Percentiles rank a stretch among this genome's conserved stretches.
These are phyloP conservation scores for Gyrodon lividus DNA, from an alignment of 768 basidiomycete species.

Conservation along the genomic window DNA sequence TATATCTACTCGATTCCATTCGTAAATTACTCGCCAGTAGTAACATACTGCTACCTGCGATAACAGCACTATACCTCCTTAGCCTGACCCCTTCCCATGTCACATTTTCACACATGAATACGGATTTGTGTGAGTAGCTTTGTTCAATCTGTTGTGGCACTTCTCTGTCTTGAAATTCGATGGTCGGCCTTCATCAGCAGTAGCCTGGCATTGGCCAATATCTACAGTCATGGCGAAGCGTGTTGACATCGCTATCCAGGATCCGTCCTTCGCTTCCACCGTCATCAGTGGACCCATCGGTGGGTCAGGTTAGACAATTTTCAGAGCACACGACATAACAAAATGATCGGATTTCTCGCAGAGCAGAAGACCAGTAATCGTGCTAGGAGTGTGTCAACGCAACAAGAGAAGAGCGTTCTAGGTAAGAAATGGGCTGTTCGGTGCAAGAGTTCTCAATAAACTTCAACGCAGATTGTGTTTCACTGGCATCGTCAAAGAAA, in stretches of 20 bases:
- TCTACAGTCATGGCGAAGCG: constrained; percentile 10
- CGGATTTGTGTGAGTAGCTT: neutral
- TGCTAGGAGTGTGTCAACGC: constrained; percentile 20
- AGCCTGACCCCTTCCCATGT: neutral
- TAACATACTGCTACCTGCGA: neutral
- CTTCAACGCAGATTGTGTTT: constrained; percentile 12
- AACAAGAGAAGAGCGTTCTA: constrained; percentile 6
- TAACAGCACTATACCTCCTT: too few species aligned
- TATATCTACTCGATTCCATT: neutral
- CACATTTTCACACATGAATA: constrained; percentile 7
- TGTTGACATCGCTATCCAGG: neutral
- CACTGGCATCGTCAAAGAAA: constrained; percentile 4
- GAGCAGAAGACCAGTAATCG: constrained; percentile 12
- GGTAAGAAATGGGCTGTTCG: constrained; percentile 12
- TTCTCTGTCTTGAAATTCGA: neutral
- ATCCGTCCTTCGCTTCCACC: neutral
- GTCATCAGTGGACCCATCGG: too few species aligned
- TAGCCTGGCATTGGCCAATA: neutral
- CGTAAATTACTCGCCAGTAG: neutral
- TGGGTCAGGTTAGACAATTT: constrained; percentile 18
- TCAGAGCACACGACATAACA: neutral
- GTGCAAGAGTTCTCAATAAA: constrained; percentile 7
- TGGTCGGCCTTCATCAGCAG: neutral
- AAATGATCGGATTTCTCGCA: constrained; percentile 6
- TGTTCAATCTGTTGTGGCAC: neutral